Evolutionary conservation across 352 stramenopile genomes (phyloP).

Genomic region (Phytophthora citrophthora): DNA sequence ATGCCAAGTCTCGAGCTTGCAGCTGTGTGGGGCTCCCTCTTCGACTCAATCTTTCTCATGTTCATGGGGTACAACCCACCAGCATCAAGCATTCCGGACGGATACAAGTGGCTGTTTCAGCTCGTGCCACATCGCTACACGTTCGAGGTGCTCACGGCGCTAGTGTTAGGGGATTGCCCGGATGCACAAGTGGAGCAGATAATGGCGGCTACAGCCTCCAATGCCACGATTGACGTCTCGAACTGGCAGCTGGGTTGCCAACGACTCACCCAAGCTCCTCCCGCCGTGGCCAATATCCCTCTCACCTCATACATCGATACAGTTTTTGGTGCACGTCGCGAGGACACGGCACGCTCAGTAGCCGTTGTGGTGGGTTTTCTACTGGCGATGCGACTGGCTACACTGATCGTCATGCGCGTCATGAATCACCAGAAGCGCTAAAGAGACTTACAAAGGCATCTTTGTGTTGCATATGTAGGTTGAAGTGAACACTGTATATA

Average conservation of each 20-base stretch:
- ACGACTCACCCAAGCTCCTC: constrained; percentile 53
- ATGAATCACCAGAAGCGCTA: constrained; percentile 73
- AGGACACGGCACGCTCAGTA: constrained; percentile 53
- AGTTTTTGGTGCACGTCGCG: constrained; percentile 62
- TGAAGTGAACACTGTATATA: constrained; percentile 11
- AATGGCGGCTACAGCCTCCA: constrained; percentile 19
- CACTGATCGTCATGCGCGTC: constrained; percentile 56
- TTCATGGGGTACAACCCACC: constrained; percentile 61
- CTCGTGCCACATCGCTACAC: constrained; percentile 50
- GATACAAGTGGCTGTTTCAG: constrained; percentile 58
- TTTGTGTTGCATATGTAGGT: constrained; percentile 4
- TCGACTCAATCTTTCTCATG: constrained; percentile 64
- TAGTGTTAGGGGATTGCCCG: constrained; percentile 53
- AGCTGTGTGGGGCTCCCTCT: constrained; percentile 43
- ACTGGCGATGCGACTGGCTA: constrained; percentile 57
- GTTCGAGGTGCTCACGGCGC: constrained; percentile 43
- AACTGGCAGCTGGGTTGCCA: constrained; percentile 63
- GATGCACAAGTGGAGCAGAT: constrained; percentile 43
- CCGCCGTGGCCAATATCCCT: constrained; percentile 41
- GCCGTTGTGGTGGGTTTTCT: constrained; percentile 56
- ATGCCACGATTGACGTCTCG: constrained; percentile 37
- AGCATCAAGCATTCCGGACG: constrained; percentile 42
- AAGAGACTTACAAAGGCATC: constrained; percentile 1
- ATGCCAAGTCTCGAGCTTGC: constrained; percentile 58
- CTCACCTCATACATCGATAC: constrained; percentile 65